Evolutionary conservation across 108 stramenopile genomes (phyloP).

Genomic region (Fragilariopsis cylindrus): DNA sequence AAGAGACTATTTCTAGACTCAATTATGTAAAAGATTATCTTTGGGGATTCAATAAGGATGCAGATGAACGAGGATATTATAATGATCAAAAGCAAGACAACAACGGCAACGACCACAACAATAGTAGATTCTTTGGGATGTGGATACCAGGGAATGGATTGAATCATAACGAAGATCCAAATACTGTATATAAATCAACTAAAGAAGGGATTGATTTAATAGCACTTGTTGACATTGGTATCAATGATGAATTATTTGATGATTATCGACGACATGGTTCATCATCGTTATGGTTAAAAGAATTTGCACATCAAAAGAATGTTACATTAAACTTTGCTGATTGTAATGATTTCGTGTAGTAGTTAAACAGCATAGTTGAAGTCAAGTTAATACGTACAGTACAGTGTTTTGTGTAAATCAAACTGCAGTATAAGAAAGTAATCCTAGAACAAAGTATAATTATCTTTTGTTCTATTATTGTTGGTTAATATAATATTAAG

Average conservation of each 20-base stretch:
- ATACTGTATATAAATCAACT: constrained; percentile 39
- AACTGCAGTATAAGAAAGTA: no score
- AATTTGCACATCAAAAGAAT: constrained; percentile 27
- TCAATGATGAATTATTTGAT: constrained; percentile 39
- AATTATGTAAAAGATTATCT: constrained; percentile 46
- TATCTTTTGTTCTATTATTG: no score
- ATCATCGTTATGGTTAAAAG: constrained; percentile 35
- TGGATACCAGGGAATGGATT: constrained; percentile 52
- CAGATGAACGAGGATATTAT: constrained; percentile 37
- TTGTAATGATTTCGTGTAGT: constrained; percentile 42
- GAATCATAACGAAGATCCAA: constrained; percentile 41
- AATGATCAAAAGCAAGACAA: not conserved
- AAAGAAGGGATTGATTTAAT: constrained; percentile 37
- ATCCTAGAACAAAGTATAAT: no score
- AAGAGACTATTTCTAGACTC: constrained; percentile 15
- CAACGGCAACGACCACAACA: not conserved
- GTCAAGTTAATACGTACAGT: no score
- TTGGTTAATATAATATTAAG: no score
- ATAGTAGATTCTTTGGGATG: constrained; percentile 43
- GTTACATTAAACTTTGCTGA: constrained; percentile 46
- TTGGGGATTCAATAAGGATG: constrained; percentile 40
- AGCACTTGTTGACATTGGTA: constrained; percentile 32
- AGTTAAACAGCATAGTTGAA: no score
- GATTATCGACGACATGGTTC: constrained; percentile 44
- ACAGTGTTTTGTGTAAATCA: no score